Evolutionary conservation across 805 yeast genomes (phyloP).

Genomic region (Danielozyma ontarioensis): DNA sequence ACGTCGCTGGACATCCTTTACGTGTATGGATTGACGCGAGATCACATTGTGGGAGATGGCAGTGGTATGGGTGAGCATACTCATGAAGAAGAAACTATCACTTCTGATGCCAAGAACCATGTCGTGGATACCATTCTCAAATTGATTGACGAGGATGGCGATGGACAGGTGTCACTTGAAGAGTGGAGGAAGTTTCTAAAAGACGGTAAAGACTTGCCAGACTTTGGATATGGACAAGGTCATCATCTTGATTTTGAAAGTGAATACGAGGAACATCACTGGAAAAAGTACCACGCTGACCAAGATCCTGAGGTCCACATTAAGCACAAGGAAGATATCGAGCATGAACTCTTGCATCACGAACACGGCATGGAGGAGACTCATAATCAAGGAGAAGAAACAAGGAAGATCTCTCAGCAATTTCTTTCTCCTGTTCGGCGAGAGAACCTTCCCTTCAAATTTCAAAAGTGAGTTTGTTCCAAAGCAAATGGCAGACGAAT

Average conservation of each 20-base stretch:
- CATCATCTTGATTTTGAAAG: constrained; percentile 91
- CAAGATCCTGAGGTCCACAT: constrained; percentile 76
- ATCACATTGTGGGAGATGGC: constrained; percentile 77
- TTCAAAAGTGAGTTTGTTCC: too few species aligned
- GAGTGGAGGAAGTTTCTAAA: constrained; percentile 65
- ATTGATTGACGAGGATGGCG: constrained; percentile 61
- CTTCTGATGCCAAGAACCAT: constrained; percentile 48
- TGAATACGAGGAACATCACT: constrained; percentile 93
- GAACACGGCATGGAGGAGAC: constrained; percentile 75
- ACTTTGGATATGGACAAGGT: constrained; percentile 89
- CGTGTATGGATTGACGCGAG: constrained; percentile 74
- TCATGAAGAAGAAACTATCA: constrained; percentile 48
- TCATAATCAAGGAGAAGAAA: constrained; percentile 23
- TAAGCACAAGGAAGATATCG: constrained; percentile 85
- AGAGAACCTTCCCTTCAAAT: constrained; percentile 29
- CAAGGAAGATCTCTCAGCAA: constrained; percentile 24
- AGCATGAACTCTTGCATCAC: constrained; percentile 80
- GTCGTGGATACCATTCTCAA: constrained; percentile 53
- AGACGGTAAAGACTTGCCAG: constrained; percentile 75
- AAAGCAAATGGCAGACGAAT: too few species aligned
- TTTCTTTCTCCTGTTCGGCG: constrained; percentile 25
- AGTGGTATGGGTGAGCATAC: constrained; percentile 78
- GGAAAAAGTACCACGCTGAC: constrained; percentile 75
- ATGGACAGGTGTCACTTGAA: constrained; percentile 57
- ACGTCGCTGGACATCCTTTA: constrained; percentile 62